Base-by-base conservation (phyloP, 2,329 filamentous ascomycete species). In the Botrytis pseudocinerea region DNA sequence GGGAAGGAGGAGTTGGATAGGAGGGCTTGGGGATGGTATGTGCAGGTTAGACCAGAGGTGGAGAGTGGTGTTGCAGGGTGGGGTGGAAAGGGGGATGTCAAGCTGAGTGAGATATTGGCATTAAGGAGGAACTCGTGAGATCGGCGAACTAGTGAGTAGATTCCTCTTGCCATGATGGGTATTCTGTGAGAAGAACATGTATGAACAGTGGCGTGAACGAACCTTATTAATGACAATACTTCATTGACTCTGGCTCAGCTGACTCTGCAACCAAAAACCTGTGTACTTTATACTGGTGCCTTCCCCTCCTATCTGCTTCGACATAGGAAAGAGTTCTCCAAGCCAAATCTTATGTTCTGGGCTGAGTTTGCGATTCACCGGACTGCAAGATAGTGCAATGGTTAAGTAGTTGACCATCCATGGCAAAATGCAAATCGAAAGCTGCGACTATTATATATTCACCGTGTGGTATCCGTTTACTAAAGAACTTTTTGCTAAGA, bases 11-110 rank as follows among this genome's bases (percentile, higher is more conserved):
- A 97, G 78, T 83, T 97, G 70, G 93, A 97, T 80, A 86, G 87
- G 75, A 87, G 90, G 74, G 92, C 93, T 28, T 97, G 93, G 93
- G 84, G 84, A 18, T 97, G 94, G 94, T 97, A 97, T 82, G 85
- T 92, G 2, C 86, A 88, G 35, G 89, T 95, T 32, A 85, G 94
- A 75, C 94, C 94, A 0, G 90, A 93, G 32, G 92, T 97, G 3
- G 90, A 92, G 73, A 83, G 86, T 73, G 94, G 94, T 0, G 88
- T 89, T 65, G 88, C 89, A 32, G 94, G 94, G 2, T 97, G 94
- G 94, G 94, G 94, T 42, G 92, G 91, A 20, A 96, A 95, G 81
- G 93, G 92, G 1, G 83, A 85, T 71, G 84, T 97, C 42, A 89
- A 85, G 76, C 80, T 97, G 51, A 83, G 83, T 22, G 89, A 89